These are phyloP conservation scores for Ascoidea tarda DNA, from an alignment of 805 yeast species.

Conservation along the genomic window DNA sequence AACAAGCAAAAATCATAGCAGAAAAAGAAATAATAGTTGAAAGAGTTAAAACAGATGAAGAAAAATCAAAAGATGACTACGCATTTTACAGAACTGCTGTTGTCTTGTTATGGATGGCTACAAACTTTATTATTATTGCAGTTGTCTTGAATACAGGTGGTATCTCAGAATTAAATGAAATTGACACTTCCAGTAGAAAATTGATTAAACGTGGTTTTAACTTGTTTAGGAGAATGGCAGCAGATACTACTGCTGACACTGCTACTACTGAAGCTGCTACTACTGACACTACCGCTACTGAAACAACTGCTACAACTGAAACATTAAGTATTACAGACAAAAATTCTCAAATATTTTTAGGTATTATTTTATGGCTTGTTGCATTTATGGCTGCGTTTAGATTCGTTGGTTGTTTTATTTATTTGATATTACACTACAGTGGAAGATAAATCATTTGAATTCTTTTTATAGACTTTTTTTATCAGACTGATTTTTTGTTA, in stretches of 20 bases:
- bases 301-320: neutral
- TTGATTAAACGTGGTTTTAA: neutral
- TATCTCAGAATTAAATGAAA: conserved; percentile 15
- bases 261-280: neutral
- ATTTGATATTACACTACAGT: conserved; percentile 20
- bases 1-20: conserved; percentile 22
- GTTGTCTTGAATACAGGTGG: conserved; percentile 87
- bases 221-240: neutral
- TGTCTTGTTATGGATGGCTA: conserved; percentile 78
- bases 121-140: conserved; percentile 73
- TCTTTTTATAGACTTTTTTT: no score
- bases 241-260: neutral
- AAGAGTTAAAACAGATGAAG: conserved; percentile 21
- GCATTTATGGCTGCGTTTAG: conserved; percentile 47
- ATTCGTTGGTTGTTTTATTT: conserved; percentile 36
- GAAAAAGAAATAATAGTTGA: conserved; percentile 37
- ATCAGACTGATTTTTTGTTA: no score
- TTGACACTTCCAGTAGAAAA: conserved; percentile 6
- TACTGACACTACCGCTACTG: conserved; percentile 4
- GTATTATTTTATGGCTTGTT: conserved; percentile 45
- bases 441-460: neutral
- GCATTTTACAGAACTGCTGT: conserved; percentile 84
- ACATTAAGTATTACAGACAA: conserved; percentile 14
- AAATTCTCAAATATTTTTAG: conserved; percentile 27
- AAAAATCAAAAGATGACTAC: conserved; percentile 29